Evolutionary conservation across 768 basidiomycete species (phyloP).

Genomic region (Podaxis sp.): DNA sequence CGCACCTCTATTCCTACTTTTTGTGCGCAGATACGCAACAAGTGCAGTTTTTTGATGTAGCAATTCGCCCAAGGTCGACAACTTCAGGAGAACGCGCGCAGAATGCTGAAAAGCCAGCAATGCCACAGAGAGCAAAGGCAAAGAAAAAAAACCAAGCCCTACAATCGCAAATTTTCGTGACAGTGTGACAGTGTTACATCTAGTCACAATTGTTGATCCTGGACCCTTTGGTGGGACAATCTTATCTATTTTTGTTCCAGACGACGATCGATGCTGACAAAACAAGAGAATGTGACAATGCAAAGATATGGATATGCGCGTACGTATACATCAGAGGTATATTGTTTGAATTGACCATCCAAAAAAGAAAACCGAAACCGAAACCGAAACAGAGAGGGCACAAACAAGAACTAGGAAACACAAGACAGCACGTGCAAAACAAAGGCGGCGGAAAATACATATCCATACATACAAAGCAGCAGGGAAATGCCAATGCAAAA

Average conservation of each 20-base stretch:
- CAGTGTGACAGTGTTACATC: neutral
- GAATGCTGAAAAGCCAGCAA: neutral
- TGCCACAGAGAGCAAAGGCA: neutral
- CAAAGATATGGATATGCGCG: neutral
- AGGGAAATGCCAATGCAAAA: neutral
- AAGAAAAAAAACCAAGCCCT: neutral
- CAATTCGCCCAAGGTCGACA: neutral
- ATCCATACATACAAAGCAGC: neutral
- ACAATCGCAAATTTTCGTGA: conserved; percentile 6
- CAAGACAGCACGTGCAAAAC: neutral
- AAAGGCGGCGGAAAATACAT: neutral
- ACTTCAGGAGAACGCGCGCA: neutral
- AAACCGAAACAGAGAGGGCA: neutral
- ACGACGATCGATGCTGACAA: neutral
- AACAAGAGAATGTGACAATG: neutral
- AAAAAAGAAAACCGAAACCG: neutral
- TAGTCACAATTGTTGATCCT: neutral
- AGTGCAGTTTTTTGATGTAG: neutral
- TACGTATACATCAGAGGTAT: neutral
- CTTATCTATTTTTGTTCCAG: neutral
- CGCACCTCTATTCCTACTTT: neutral
- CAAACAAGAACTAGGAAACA: neutral
- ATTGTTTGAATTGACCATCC: neutral
- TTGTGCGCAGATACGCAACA: neutral
- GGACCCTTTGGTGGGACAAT: neutral